phyloP scores from a whole-genome alignment of 768 basidiomycete genomes.

The Coprinellus aureogranulatus region DNA sequence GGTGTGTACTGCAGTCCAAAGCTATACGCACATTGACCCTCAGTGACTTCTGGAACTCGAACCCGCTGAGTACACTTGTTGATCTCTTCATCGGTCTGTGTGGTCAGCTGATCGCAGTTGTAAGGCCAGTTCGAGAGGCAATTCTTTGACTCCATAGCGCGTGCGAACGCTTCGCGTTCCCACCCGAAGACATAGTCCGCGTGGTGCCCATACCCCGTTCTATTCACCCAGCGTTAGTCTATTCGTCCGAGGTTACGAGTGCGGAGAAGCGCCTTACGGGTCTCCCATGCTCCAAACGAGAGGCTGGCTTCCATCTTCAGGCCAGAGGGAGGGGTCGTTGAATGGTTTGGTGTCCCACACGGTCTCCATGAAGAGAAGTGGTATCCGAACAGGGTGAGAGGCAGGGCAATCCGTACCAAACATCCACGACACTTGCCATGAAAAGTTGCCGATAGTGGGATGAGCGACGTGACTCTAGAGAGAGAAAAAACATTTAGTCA shows the following conservation, averaged over 20 bases:
- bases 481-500: neutral
- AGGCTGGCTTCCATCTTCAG: constrained; percentile 10
- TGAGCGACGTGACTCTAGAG: constrained; percentile 8
- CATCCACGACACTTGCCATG: neutral
- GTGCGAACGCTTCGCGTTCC: constrained; percentile 9
- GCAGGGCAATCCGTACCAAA: constrained; percentile 11
- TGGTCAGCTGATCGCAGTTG: constrained; percentile 4
- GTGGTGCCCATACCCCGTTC: constrained; percentile 11
- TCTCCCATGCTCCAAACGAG: constrained; percentile 17
- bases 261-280: constrained; percentile 6
- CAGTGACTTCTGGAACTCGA: constrained; percentile 4
- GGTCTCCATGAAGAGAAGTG: constrained; percentile 13
- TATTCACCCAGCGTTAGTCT: neutral
- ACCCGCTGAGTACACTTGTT: constrained; percentile 4
- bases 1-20: too few species aligned
- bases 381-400: constrained; percentile 11
- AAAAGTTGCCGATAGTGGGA: constrained; percentile 2
- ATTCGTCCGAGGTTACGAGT: neutral
- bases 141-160: constrained; percentile 5
- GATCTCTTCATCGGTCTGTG: constrained; percentile 7
- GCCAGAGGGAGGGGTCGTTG: constrained; percentile 6
- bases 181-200: constrained; percentile 12
- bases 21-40: constrained; percentile 7
- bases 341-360: constrained; percentile 13
- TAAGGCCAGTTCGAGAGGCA: neutral